Evolutionary conservation across 1,284 basidiomycete species (phyloP), one percentile per base, ranked within the genome.

Genomic region (Leccinum fuscescens): DNA sequence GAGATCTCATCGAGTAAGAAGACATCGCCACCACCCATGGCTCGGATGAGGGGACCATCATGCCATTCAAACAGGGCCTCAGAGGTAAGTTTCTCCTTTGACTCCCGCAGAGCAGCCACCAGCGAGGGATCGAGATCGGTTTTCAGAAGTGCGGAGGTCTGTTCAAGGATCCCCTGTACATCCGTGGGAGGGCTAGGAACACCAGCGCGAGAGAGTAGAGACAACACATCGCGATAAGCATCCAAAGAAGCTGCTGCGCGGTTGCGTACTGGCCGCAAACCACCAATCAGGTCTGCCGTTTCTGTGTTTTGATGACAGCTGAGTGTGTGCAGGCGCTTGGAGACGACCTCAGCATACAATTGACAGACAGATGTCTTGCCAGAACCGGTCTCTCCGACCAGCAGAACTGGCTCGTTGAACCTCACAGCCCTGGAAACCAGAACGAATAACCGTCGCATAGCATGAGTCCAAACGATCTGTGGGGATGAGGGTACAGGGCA

Each of bases 241-340:
- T 84, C 81, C 4, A 78, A 77, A 65, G 85, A 82, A 14, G 77
- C 52, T 3, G 77, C 69, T 46, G 74, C 75, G 39, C 92, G 87
- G 75, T 95, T 95, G 24, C 97, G 88, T n/a, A 96, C 79, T 3
- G 97, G 97, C 39, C 97, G 85, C 68, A 98, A 86, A 35, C 94
- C 93, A 42, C 97, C 97, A 54, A 99, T 92, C 44, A 99, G 80
- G 75, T 99, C 97, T 7, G 96, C 94, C 0, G 96, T 97, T 77
- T 99, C 97, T n/a, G 96, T 99, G 72, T 98, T 99, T 74, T 98
- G 96, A 74, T 99, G 97, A 71, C 96, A 99, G 70, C 94, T 98
- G 68, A 99, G 85, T 6, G 86, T 83, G 66, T 90, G 80, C 15
- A 99, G 79, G 44, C 76, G 77, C 66, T 86, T 86, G 33, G 77